Evolutionary conservation across 139 green algal species (phyloP), one percentile per base, ranked within the genome.

Genomic region (Micractinium sp.): DNA sequence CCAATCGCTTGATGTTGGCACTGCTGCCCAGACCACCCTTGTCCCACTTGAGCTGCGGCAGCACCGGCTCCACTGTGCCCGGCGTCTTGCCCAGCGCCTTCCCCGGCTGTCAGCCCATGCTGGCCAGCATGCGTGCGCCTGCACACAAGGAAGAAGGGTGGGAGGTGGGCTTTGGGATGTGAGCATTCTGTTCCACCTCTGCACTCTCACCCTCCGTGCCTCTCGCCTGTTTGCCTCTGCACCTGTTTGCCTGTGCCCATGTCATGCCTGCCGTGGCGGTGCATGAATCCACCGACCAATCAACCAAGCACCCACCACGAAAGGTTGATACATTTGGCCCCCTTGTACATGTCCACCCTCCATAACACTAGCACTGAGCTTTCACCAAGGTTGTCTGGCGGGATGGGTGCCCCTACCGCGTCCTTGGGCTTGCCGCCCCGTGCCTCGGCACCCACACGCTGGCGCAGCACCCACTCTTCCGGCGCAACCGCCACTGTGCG

Each of bases 101-200:
- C 0, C 36, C 63, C 1, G 82, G 82, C 0, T 22, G 61, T 63
- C 82, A 87, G 33, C 82, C 61, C 82, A 87, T 87, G 22, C 61
- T 25, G 7, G 60, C 36, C 82, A 87, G 63, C 82, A 87, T 79
- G n/a, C 63, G 41, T 0, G 82, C 82, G 20, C 82, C 82, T 87
- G 82, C 80, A 85, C 2, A n/a, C 3, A 19, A 12, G 25, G 25
- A 73, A 12, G 9, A 3, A 19, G 25, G 9, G 9, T 20, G 7
- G 71, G 16, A 25, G 16, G 12, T 20, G 63, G 63, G 4, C 23
- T 73, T 25, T 29, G 14, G 12, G 14, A 25, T 25, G 63, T 12
- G 63, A 75, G 33, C 67, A 33, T 18, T 15, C 23, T 35, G 67
- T n/a, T n/a, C 67, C 71, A 56, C 9, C 71, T 77, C 15, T 77